Evolutionary conservation across 352 stramenopile genomes (phyloP).

Genomic region (Phytopythium vexans): DNA sequence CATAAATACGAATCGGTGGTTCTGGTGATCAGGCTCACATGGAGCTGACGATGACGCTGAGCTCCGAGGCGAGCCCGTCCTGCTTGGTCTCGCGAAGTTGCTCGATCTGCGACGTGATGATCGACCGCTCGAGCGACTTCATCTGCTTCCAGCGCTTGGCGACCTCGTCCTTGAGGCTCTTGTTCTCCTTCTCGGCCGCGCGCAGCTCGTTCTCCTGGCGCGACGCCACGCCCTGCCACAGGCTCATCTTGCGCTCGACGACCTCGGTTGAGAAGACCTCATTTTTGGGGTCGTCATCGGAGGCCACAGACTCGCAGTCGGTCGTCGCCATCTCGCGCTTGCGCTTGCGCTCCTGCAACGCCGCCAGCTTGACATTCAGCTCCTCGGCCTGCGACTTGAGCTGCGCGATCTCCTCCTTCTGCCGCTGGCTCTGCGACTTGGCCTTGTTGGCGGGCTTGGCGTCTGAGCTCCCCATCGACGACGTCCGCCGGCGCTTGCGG

Average conservation of each 20-base stretch:
- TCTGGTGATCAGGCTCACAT: too few relatives aligned
- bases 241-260: too few relatives aligned
- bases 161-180: constrained; percentile 29
- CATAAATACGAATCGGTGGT: too few relatives aligned
- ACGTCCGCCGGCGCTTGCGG: constrained; percentile 13
- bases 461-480: not conserved
- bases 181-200: constrained; percentile 33
- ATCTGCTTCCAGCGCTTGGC: constrained; percentile 16
- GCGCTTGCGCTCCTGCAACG: constrained; percentile 19
- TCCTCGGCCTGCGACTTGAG: constrained; percentile 25
- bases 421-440: constrained; percentile 31
- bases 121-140: constrained; percentile 18
- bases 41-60: not conserved
- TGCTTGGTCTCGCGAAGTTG: not conserved
- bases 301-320: not conserved
- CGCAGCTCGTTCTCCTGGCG: constrained; percentile 15
- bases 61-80: not conserved
- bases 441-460: not conserved
- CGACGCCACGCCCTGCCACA: constrained; percentile 12
- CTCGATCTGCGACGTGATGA: not conserved
- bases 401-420: constrained; percentile 28
- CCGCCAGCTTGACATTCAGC: constrained; percentile 17
- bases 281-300: not conserved
- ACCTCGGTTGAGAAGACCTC: too few relatives aligned
- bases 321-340: constrained; percentile 8